A percentile compares a stretch with the other conserved stretches of the same genome.
Evolutionary conservation across 2,329 filamentous ascomycete genomes (phyloP).

Genomic region (Claviceps capensis): DNA sequence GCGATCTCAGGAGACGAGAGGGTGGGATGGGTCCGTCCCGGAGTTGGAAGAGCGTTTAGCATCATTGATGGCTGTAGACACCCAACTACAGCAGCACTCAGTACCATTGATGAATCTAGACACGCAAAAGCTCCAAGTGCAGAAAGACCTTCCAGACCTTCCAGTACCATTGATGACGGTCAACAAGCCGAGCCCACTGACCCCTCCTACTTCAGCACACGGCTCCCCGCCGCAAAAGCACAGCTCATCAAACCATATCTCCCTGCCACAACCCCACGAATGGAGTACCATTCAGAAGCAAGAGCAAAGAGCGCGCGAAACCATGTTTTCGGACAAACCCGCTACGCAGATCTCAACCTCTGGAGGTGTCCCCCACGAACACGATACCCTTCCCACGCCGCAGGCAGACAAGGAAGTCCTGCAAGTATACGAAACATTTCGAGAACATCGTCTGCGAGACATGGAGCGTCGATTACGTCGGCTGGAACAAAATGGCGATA

Average conservation of each 20-base stretch:
- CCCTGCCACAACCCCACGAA: conserved; percentile 20
- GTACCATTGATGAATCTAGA: no score
- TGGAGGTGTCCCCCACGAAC: conserved; percentile 13
- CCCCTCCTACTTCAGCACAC: conserved; percentile 17
- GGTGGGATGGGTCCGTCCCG: background rate
- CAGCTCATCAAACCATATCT: conserved; percentile 14
- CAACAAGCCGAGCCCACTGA: conserved; percentile 11
- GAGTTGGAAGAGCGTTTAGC: background rate
- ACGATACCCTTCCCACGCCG: conserved; percentile 6
- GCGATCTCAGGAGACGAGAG: background rate
- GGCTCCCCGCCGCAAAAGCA: conserved; percentile 15
- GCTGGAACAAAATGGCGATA: conserved; percentile 33
- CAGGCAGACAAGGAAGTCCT: conserved; percentile 21
- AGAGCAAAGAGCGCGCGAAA: conserved; percentile 13
- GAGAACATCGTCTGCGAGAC: conserved; percentile 29
- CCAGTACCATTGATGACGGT: background rate
- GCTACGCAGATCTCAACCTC: conserved; percentile 10
- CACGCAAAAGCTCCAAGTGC: no score
- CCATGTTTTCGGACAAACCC: conserved; percentile 10
- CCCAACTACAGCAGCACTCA: no score
- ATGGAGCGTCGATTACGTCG: conserved; percentile 32
- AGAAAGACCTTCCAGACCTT: no score
- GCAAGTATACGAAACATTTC: conserved; percentile 25
- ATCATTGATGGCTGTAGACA: background rate
- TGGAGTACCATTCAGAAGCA: conserved; percentile 18